Base-by-base conservation (phyloP, 1,284 basidiomycete genomes). In the Somion occarium region DNA sequence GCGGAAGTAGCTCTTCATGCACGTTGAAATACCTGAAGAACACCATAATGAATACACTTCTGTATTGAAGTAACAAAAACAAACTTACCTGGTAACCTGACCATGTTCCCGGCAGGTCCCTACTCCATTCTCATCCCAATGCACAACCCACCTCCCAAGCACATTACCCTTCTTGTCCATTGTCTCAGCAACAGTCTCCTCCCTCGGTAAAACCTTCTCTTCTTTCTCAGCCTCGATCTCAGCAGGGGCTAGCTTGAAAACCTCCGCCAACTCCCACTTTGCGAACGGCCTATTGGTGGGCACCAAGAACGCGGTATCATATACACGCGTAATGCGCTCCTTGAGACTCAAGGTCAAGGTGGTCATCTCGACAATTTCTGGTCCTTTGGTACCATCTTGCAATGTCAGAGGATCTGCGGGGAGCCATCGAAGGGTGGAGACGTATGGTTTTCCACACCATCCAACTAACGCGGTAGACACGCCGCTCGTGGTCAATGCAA, bases 161-260 rank as follows among this genome's bases (percentile, higher is more conserved):
- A 88, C 69, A 11, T 75, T 73, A 0, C 85, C 88, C n/a, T 76
- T 69, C 47, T 73, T 69, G 60, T 88, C 79, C 46, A 73, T 61
- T 1, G 86, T 91, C 67, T 91, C 87, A 13, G 90, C 88, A 2
- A 91, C 74, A 0, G 87, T 88, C 67, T 91, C 88, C 59, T 88
- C 82, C 49, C 70, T 61, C 4, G 81, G 83, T 0, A 77, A 53
- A 5, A 54, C 53, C 13, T 61, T 59, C 44, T 59, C 53, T 13
- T 49, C 68, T 3, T 62, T 61, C 37, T 72, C 73, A 5, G 62
- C 69, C 53, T 64, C 58, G 53, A 67, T 55, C 60, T 74, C 66
- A 53, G 73, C 62, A 49, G 70, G 55, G 4, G 72, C 73, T 4
- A 88, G 63, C 47, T 74, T 68, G 41, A 88, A 72, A 25, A 65